These are phyloP conservation scores for Thielaviopsis populi DNA, from an alignment of 2,329 filamentous ascomycete species.

Conservation along the genomic window DNA sequence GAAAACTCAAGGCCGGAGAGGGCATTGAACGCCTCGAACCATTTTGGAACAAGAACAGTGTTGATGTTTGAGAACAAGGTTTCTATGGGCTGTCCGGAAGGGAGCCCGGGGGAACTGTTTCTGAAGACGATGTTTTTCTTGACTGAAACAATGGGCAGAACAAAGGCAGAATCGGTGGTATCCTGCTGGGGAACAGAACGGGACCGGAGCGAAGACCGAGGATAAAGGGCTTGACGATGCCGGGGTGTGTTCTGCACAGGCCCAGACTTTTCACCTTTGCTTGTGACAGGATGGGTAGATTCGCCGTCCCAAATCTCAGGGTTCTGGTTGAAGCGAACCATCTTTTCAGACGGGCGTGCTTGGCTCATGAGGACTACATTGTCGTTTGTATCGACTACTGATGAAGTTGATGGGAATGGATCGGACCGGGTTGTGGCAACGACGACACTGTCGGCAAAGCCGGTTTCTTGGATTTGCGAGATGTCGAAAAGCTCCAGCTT, in stretches of 20 bases:
- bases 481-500: slow-evolving; percentile 1
- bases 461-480: not conserved
- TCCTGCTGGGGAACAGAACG: not conserved
- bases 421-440: not conserved
- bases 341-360: not conserved
- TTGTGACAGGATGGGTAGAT: not conserved
- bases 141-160: not conserved
- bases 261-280: not conserved
- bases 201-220: not conserved
- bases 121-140: not conserved
- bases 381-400: slow-evolving; percentile 3
- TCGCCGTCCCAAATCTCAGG: slow-evolving; percentile 10
- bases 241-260: not conserved
- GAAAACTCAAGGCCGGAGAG: slow-evolving; percentile 23
- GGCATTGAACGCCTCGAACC: slow-evolving; percentile 22
- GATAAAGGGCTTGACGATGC: not conserved
- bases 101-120: not conserved
- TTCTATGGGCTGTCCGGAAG: not conserved
- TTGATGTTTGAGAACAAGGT: slow-evolving; percentile 5
- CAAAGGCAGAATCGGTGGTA: not conserved
- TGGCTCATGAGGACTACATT: not conserved
- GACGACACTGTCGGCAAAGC: not conserved
- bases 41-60: slow-evolving; percentile 15
- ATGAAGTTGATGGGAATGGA: not conserved
- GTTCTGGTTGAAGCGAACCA: slow-evolving; percentile 8